Percentiles rank a stretch among this genome's conserved stretches.
Conservation (phyloP, 83 land plant species). For the Picea engelmannii region DNA sequence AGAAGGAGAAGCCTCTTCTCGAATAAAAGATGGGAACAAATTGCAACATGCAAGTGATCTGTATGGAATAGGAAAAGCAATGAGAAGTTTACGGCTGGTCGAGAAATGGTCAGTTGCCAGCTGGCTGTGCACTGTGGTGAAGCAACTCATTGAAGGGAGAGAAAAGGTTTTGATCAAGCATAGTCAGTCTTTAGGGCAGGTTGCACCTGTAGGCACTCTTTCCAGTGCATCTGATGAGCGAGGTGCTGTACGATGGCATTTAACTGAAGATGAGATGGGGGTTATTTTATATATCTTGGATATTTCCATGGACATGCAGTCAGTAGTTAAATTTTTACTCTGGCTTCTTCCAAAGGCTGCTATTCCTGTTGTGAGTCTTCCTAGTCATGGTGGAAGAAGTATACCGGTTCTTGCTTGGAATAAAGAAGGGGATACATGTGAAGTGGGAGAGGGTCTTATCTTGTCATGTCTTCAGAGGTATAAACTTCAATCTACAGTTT, state of each 20-base stretch:
- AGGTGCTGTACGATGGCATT: constrained; percentile 55
- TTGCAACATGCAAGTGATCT: constrained; percentile 40
- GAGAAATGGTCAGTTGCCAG: constrained; percentile 62
- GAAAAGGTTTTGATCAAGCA: constrained; percentile 44
- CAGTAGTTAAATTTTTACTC: constrained; percentile 65
- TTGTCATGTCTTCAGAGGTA: constrained; percentile 84
- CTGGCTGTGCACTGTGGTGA: constrained; percentile 64
- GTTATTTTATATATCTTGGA: constrained; percentile 72
- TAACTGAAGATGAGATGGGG: constrained; percentile 81
- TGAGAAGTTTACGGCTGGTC: constrained; percentile 58
- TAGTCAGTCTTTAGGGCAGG: constrained; percentile 33
- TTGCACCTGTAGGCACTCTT: constrained; percentile 10
- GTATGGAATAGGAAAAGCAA: constrained; percentile 52
- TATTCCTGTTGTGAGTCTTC: constrained; percentile 23
- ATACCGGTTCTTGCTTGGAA: constrained; percentile 29
- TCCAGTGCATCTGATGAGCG: constrained; percentile 41
- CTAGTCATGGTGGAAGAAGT: constrained; percentile 49
- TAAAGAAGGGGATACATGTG: constrained; percentile 57
- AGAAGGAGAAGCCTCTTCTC: constrained; percentile 41
- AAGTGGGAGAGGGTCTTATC: constrained; percentile 71
- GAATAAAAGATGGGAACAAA: constrained; percentile 37
- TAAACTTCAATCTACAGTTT: background rate
- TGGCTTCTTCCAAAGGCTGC: constrained; percentile 80
- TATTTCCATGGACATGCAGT: constrained; percentile 56
- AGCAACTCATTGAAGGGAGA: constrained; percentile 56